Evolutionary conservation across 345 rosid species (phyloP).

Genomic region (Salix exigua): DNA sequence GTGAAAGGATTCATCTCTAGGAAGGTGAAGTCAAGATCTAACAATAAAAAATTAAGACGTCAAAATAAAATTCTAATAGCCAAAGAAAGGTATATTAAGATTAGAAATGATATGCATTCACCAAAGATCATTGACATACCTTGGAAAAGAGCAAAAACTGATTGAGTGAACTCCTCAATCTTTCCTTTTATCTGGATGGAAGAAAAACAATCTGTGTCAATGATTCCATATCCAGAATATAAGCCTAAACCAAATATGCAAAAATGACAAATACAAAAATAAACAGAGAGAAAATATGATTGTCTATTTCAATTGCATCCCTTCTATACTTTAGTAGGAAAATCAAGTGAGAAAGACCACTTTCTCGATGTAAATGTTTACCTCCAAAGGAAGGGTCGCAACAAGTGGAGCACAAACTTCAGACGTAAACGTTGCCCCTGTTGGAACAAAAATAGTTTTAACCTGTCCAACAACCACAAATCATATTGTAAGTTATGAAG

Average conservation of each 20-base stretch:
- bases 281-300: neutral
- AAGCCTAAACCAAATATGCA: neutral
- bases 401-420: conserved; percentile 84
- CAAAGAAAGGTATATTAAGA: neutral
- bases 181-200: conserved; percentile 53
- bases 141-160: conserved; percentile 69
- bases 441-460: conserved; percentile 73
- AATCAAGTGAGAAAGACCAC: neutral
- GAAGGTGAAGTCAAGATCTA: conserved; percentile 96
- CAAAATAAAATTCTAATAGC: conserved; percentile 6
- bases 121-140: conserved; percentile 36
- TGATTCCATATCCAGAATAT: neutral
- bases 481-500: conserved; percentile 2
- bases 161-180: conserved; percentile 49
- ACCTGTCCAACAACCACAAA: conserved; percentile 45
- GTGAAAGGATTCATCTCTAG: conserved; percentile 99
- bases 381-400: conserved; percentile 95
- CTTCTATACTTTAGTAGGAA: neutral
- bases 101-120: neutral
- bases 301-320: neutral
- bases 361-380: conserved; percentile 17
- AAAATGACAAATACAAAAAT: neutral
- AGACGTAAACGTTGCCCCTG: conserved; percentile 55
- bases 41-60: conserved; percentile 9
- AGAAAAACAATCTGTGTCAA: conserved; percentile 6